A percentile compares a stretch with the other conserved stretches of the same genome.
phyloP scores from a whole-genome alignment of 169 alveolate species.

The Eimeria falciformis region DNA sequence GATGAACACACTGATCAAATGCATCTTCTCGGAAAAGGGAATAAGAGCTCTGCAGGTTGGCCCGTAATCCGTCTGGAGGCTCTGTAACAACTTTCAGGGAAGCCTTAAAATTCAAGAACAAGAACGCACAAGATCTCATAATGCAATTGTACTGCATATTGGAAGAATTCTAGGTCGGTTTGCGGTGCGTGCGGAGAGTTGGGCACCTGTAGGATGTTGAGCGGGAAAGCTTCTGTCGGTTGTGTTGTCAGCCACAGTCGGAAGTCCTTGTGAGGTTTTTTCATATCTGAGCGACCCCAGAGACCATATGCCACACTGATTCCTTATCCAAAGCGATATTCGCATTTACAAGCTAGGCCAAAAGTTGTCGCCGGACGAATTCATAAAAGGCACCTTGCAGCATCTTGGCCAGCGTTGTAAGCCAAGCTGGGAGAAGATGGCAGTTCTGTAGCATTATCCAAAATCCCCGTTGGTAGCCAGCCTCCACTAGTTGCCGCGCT shows the following conservation, averaged over 20 bases:
- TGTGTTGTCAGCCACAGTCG: constrained; percentile 97
- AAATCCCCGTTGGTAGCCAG: constrained; percentile 91
- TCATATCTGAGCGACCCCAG: constrained; percentile 76
- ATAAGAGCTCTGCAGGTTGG: constrained; percentile 91
- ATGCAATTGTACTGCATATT: neutral
- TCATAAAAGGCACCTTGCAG: constrained; percentile 82
- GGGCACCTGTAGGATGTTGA: constrained; percentile 89
- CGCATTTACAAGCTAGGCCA: no score
- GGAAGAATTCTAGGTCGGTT: neutral
- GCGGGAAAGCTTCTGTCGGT: constrained; percentile 95
- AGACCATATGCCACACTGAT: neutral
- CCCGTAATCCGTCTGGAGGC: constrained; percentile 97
- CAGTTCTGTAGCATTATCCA: constrained; percentile 96
- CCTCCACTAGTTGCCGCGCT: constrained; percentile 88
- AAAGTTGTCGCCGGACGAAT: no score
- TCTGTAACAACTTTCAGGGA: constrained; percentile 95
- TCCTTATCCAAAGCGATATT: no score
- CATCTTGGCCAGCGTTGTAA: constrained; percentile 92
- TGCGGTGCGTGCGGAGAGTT: neutral
- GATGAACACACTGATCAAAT: constrained; percentile 89
- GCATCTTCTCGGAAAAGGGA: constrained; percentile 90
- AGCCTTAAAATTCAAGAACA: constrained; percentile 80
- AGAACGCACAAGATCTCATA: neutral
- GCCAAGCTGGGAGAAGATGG: constrained; percentile 94
- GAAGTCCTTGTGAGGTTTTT: constrained; percentile 94